Percentiles rank a stretch among this genome's conserved stretches.
Evolutionary conservation across 2,329 filamentous ascomycete genomes (phyloP).

Genomic region (Colletotrichum filicis): DNA sequence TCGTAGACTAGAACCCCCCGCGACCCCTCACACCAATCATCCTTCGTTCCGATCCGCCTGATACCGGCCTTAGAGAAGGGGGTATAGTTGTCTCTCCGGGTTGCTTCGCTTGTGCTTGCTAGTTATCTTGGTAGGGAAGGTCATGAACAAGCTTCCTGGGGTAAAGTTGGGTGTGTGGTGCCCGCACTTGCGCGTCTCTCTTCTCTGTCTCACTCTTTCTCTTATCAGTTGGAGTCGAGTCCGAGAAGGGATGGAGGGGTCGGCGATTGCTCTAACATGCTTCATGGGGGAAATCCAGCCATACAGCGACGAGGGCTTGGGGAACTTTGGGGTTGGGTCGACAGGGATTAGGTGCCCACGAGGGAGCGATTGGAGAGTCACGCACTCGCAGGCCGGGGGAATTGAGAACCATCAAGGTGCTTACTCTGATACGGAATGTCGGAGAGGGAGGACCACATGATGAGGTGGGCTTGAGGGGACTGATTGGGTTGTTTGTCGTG

Average conservation of each 20-base stretch:
- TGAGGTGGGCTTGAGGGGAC: neutral
- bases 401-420: slow-evolving; percentile 23
- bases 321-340: neutral
- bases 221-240: slow-evolving; percentile 31
- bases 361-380: slow-evolving; percentile 12
- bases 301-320: slow-evolving; percentile 18
- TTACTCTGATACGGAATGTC: neutral
- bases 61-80: slow-evolving; percentile 17
- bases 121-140: neutral
- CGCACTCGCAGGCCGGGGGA: neutral
- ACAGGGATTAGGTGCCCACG: slow-evolving; percentile 25
- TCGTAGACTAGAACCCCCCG: slow-evolving; percentile 12
- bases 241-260: neutral
- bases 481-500: too few species aligned
- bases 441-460: slow-evolving; percentile 12
- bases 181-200: neutral
- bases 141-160: slow-evolving; percentile 16
- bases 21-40: neutral
- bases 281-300: slow-evolving; percentile 1
- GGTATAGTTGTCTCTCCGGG: neutral
- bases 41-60: slow-evolving; percentile 9
- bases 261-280: neutral
- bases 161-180: neutral
- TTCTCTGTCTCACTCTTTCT: neutral
- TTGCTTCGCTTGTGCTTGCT: neutral